Evolutionary conservation across 805 yeast species (phyloP).

Genomic region (Ascoidea asiatica): DNA sequence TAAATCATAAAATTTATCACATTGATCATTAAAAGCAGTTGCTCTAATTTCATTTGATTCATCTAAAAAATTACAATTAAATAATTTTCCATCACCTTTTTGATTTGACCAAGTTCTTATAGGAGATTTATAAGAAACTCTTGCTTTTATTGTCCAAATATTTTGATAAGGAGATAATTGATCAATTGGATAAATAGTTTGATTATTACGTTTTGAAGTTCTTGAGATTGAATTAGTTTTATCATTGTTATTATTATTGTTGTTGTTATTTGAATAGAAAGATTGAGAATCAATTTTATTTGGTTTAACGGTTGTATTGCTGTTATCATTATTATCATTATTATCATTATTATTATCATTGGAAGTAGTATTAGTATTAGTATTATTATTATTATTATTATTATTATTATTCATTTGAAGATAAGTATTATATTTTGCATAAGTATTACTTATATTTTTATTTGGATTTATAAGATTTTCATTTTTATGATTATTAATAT

Average conservation of each 20-base stretch:
- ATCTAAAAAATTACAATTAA: slow-evolving; percentile 78
- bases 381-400: slow-evolving; percentile 12
- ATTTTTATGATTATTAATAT: slow-evolving; percentile 13
- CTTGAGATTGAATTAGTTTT: slow-evolving; percentile 1
- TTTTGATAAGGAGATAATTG: slow-evolving; percentile 85
- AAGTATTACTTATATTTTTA: neutral
- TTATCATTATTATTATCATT: slow-evolving; percentile 1
- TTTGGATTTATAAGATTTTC: slow-evolving; percentile 1
- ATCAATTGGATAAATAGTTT: slow-evolving; percentile 59
- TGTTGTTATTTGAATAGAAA: no score
- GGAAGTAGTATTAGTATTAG: slow-evolving; percentile 2
- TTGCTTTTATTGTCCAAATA: slow-evolving; percentile 85
- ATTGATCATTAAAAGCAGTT: slow-evolving; percentile 83
- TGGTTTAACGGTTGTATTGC: no score
- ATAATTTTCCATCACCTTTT: slow-evolving; percentile 81
- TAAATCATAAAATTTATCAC: slow-evolving; percentile 61
- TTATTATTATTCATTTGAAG: slow-evolving; percentile 13
- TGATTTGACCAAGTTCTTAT: slow-evolving; percentile 79
- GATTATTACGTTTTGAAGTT: slow-evolving; percentile 16
- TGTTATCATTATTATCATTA: neutral
- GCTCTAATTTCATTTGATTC: slow-evolving; percentile 95
- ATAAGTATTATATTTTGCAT: slow-evolving; percentile 10
- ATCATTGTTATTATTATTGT: slow-evolving; percentile 1
- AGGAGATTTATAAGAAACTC: slow-evolving; percentile 81
- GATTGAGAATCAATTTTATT: no score